A percentile compares a stretch with the other conserved stretches of the same genome.
phyloP scores from a whole-genome alignment of 495 filamentous ascomycete genomes.

The Aspergillus haitiensis region DNA sequence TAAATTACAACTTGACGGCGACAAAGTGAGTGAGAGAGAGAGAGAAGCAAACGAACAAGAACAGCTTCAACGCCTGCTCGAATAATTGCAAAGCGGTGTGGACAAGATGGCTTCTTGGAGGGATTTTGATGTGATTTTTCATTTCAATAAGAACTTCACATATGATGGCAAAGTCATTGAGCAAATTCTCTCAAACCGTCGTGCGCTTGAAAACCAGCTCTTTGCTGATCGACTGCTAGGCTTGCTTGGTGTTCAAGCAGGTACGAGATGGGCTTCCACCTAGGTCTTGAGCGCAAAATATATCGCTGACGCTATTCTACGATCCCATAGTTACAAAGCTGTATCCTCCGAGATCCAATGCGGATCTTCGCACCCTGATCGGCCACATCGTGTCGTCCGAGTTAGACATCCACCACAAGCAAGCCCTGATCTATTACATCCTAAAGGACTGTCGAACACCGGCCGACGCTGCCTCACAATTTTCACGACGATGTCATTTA shows the following conservation, averaged over 20 bases:
- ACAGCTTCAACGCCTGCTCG: neutral
- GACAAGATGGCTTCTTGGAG: conserved; percentile 46
- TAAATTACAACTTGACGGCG: conserved; percentile 3
- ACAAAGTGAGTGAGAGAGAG: no score
- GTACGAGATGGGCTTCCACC: conserved; percentile 37
- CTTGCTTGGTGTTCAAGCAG: conserved; percentile 65
- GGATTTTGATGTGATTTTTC: conserved; percentile 65
- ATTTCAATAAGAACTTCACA: conserved; percentile 58
- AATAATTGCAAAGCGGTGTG: neutral
- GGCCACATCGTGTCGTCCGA: conserved; percentile 58
- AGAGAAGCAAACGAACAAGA: neutral
- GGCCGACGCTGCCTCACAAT: conserved; percentile 48
- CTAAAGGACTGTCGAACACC: conserved; percentile 67
- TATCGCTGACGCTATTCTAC: conserved; percentile 8
- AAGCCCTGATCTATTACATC: conserved; percentile 77
- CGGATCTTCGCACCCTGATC: conserved; percentile 64
- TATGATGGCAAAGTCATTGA: conserved; percentile 59
- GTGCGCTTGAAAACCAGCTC: conserved; percentile 61
- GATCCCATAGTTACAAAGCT: conserved; percentile 48
- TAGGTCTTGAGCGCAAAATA: neutral
- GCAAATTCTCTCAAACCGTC: conserved; percentile 61
- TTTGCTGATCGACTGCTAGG: conserved; percentile 74
- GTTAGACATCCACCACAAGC: conserved; percentile 68
- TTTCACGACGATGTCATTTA: conserved; percentile 57
- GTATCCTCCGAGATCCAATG: conserved; percentile 69